A percentile compares a stretch with the other conserved stretches of the same genome.
Conservation (phyloP, 441 rosid species). For the Gossypium trilobum region DNA sequence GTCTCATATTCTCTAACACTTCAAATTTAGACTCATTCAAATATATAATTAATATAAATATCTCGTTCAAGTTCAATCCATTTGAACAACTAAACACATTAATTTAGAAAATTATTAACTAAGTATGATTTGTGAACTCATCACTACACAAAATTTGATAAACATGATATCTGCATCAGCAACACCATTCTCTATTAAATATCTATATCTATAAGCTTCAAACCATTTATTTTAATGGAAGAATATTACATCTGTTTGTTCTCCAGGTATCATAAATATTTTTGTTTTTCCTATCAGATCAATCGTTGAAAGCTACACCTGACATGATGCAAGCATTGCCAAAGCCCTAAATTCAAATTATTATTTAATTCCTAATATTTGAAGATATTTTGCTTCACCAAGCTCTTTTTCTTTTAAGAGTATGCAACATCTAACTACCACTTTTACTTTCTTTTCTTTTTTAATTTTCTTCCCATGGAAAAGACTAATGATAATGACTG, state of each 20-base stretch:
- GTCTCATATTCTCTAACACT: too few relatives aligned
- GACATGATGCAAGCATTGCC: not conserved
- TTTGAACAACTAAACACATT: not conserved
- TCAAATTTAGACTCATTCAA: not conserved
- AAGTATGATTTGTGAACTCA: not conserved
- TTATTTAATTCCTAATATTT: not conserved
- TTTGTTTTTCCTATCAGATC: not conserved
- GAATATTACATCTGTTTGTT: not conserved
- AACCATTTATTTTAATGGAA: conserved; percentile 4
- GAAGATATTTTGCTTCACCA: too few relatives aligned
- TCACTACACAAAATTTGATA: not conserved
- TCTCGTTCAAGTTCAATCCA: not conserved
- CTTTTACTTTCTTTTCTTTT: not conserved
- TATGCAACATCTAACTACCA: not conserved
- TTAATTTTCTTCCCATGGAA: not conserved
- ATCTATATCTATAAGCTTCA: not conserved
- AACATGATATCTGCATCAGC: not conserved
- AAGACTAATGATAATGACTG: not conserved
- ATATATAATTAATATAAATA: not conserved
- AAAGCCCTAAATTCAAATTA: not conserved
- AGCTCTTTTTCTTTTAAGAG: too few relatives aligned
- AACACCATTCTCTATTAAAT: not conserved
- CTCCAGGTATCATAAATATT: not conserved
- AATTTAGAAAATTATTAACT: not conserved
- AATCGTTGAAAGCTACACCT: not conserved